These are phyloP conservation scores for Stereum hirsutum DNA, from an alignment of 1,284 basidiomycete genomes.

Conservation along the genomic window DNA sequence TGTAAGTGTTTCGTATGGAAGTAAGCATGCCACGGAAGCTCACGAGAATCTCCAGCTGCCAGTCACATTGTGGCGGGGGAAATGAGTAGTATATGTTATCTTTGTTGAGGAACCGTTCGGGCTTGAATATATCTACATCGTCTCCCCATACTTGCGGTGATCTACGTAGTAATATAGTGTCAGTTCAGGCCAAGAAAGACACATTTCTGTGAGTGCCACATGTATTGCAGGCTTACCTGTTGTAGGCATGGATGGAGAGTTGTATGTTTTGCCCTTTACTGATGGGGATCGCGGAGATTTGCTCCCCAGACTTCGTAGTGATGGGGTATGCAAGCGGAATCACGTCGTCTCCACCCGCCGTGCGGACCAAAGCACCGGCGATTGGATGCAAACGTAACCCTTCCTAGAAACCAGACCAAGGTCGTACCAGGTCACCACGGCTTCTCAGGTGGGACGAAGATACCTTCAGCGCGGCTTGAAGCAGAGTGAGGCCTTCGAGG, in stretches of 20 bases:
- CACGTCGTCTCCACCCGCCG: conserved; percentile 24
- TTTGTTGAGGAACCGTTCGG: too few species aligned
- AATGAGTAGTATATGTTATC: too few species aligned
- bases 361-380: conserved; percentile 19
- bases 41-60: too few species aligned
- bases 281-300: conserved; percentile 24
- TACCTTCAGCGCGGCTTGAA: conserved; percentile 11
- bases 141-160: too few species aligned
- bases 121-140: too few species aligned
- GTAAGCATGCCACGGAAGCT: too few species aligned
- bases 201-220: too few species aligned
- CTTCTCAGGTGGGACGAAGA: neutral
- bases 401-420: too few species aligned
- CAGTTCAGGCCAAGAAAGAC: too few species aligned
- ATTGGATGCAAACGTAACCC: conserved; percentile 28
- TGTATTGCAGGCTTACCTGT: conserved; percentile 24
- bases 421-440: neutral
- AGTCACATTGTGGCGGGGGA: too few species aligned
- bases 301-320: conserved; percentile 19
- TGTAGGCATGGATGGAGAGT: conserved; percentile 20
- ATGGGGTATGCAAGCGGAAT: conserved; percentile 32
- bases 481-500: conserved; percentile 38
- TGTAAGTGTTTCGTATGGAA: too few species aligned
- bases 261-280: conserved; percentile 26
- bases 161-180: too few species aligned